phyloP scores from a whole-genome alignment of 164 flowering plant genomes.

The Warburgia ugandensis region DNA sequence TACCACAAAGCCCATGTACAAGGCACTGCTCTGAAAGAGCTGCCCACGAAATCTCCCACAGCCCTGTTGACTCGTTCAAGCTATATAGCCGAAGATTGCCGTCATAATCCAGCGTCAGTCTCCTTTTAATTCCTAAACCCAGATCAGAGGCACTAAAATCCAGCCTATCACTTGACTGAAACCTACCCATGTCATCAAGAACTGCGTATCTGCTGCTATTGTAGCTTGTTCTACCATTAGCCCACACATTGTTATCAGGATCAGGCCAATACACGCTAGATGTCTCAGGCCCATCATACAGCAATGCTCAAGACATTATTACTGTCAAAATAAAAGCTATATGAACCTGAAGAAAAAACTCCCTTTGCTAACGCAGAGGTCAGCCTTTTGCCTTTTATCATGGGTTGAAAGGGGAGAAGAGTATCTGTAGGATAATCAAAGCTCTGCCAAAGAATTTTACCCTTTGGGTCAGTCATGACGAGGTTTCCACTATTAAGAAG shows the following conservation, averaged over 20 bases:
- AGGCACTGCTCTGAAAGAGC: slow-evolving; percentile 9
- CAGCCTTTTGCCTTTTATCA: slow-evolving; percentile 9
- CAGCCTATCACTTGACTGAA: slow-evolving; percentile 9
- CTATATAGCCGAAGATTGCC: slow-evolving; percentile 22
- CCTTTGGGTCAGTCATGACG: slow-evolving; percentile 5
- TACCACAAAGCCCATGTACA: slow-evolving; percentile 18
- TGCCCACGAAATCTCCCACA: slow-evolving; percentile 19
- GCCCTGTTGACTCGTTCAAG: slow-evolving; percentile 6
- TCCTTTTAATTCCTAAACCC: slow-evolving; percentile 13
- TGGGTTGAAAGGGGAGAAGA: slow-evolving; percentile 15
- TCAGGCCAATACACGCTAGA: slow-evolving; percentile 20
- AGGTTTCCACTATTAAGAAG: slow-evolving; percentile 14
- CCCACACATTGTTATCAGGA: slow-evolving; percentile 7
- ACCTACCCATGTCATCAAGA: slow-evolving; percentile 16
- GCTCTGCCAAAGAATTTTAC: slow-evolving; percentile 10
- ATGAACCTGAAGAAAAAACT: slow-evolving; percentile 6
- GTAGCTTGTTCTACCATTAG: slow-evolving; percentile 8
- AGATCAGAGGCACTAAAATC: slow-evolving; percentile 14
- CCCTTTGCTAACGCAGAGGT: slow-evolving; percentile 9
- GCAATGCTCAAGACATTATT: slow-evolving; percentile 13
- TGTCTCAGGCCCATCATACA: slow-evolving; percentile 20
- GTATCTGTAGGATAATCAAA: slow-evolving; percentile 18
- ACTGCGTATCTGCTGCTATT: slow-evolving; percentile 15
- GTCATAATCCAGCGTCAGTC: slow-evolving; percentile 18
- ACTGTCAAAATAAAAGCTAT: slow-evolving; percentile 7